Conservation (phyloP, 768 basidiomycete genomes). For the Leccinum ochraceum region DNA sequence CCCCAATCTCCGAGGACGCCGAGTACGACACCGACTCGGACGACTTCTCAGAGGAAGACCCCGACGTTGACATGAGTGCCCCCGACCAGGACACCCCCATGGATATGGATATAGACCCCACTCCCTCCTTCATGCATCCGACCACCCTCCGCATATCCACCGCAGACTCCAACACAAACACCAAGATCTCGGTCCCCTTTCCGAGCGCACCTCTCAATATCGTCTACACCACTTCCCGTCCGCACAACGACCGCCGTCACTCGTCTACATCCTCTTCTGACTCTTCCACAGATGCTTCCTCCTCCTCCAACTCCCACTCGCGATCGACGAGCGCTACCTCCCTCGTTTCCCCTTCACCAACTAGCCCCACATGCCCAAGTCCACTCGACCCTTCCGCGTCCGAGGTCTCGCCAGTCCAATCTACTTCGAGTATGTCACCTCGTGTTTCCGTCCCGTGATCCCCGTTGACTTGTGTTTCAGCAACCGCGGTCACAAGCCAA, state of each 20-base stretch:
- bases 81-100: conserved; percentile 31
- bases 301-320: conserved; percentile 24
- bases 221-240: conserved; percentile 1
- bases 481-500: conserved; percentile 5
- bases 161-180: conserved; percentile 13
- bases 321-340: conserved; percentile 31
- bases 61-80: conserved; percentile 31
- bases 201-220: conserved; percentile 20
- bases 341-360: conserved; percentile 31
- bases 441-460: neutral
- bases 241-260: conserved; percentile 31
- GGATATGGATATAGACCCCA: conserved; percentile 33
- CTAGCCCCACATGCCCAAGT: conserved; percentile 13
- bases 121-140: conserved; percentile 40
- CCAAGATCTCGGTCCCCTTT: conserved; percentile 7
- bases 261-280: conserved; percentile 30
- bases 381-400: conserved; percentile 1
- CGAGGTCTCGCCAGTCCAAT: conserved; percentile 5
- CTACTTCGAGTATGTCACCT: conserved; percentile 4
- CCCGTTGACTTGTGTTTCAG: conserved; percentile 12
- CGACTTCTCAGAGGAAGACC: conserved; percentile 27
- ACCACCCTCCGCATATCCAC: conserved; percentile 36
- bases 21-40: conserved; percentile 35
- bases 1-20: conserved; percentile 25
- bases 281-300: conserved; percentile 27